phyloP scores from a whole-genome alignment of 176 grass and related monocot genomes.

The Ananas comosus region DNA sequence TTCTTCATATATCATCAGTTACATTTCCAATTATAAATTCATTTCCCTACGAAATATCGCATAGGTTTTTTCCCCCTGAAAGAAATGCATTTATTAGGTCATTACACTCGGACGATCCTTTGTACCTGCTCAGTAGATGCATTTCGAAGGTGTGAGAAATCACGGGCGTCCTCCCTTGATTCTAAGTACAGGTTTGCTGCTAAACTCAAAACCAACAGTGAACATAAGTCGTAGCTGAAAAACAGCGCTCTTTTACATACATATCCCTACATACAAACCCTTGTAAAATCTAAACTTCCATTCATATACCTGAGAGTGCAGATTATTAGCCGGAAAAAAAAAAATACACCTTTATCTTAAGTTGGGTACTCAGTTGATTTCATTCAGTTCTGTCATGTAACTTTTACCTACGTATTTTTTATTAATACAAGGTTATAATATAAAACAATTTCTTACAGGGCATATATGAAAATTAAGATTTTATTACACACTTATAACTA shows the following conservation, averaged over 20 bases:
- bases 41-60: background rate
- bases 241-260: background rate
- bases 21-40: background rate
- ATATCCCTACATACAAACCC: constrained; percentile 10
- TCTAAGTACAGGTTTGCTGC: constrained; percentile 64
- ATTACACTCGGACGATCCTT: constrained; percentile 1
- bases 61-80: background rate
- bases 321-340: no score
- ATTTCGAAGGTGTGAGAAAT: constrained; percentile 60
- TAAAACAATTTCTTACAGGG: no score
- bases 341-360: no score
- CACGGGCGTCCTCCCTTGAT: constrained; percentile 59
- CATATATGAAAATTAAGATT: no score
- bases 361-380: no score
- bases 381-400: no score
- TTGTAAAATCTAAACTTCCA: no score
- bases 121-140: constrained; percentile 82
- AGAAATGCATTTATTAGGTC: background rate
- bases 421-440: no score
- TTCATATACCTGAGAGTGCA: no score
- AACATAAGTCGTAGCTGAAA: constrained; percentile 30
- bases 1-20: background rate
- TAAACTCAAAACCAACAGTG: constrained; percentile 35
- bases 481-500: background rate
- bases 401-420: no score